phyloP scores from a whole-genome alignment of 768 basidiomycete genomes.

The Lactarius sanguifluus region DNA sequence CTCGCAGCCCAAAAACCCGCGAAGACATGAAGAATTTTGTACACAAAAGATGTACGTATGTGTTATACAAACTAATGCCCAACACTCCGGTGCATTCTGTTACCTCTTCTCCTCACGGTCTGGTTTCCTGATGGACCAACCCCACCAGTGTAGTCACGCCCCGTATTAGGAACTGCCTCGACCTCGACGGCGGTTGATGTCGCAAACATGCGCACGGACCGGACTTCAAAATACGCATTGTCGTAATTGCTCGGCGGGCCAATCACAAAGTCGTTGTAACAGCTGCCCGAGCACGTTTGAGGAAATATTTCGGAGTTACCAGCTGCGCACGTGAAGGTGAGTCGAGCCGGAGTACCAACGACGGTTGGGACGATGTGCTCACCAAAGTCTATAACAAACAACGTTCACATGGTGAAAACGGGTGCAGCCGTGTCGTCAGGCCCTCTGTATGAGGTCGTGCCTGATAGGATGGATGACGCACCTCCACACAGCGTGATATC shows the following conservation, averaged over 20 bases:
- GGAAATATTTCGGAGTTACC: conserved; percentile 13
- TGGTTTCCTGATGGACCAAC: neutral
- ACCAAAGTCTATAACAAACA: conserved; percentile 10
- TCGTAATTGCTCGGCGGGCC: conserved; percentile 37
- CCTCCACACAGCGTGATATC: conserved; percentile 73
- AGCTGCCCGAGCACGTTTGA: conserved; percentile 22
- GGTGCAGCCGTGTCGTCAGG: neutral
- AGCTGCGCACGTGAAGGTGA: conserved; percentile 13
- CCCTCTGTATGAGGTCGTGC: neutral
- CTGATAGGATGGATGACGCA: conserved; percentile 29
- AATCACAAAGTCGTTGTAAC: conserved; percentile 39
- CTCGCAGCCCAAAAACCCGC: too few species aligned
- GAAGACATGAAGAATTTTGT: too few species aligned
- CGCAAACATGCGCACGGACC: conserved; percentile 37
- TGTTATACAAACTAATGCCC: too few species aligned
- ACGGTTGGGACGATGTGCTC: neutral
- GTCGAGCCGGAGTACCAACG: conserved; percentile 4
- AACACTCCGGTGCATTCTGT: too few species aligned
- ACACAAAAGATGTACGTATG: too few species aligned
- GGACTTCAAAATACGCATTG: conserved; percentile 44
- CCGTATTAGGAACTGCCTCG: neutral
- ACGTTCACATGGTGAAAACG: neutral
- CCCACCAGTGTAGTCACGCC: neutral
- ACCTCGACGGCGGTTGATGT: neutral
- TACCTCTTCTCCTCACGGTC: neutral